A percentile compares a stretch with the other conserved stretches of the same genome.
Evolutionary conservation across 1,284 basidiomycete genomes (phyloP).

Genomic region (Boletellus sp.): DNA sequence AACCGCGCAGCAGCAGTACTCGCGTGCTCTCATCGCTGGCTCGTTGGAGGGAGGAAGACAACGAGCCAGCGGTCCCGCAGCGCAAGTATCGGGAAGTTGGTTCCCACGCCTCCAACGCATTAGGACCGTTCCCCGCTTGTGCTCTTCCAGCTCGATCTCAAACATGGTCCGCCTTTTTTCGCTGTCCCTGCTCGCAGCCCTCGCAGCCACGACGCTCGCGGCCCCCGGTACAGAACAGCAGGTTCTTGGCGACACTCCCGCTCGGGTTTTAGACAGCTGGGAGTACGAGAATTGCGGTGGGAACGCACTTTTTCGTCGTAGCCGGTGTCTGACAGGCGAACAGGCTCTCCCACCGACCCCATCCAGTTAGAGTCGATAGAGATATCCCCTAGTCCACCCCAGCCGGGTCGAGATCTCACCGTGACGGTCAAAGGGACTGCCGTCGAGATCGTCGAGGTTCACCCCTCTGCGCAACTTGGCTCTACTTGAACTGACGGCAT

Average conservation of each 20-base stretch:
- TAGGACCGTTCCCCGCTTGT: constrained; percentile 7
- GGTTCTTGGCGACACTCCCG: constrained; percentile 33
- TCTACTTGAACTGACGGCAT: constrained; percentile 5
- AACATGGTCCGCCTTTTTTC: constrained; percentile 44
- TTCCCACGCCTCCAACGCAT: constrained; percentile 20
- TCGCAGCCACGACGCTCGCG: constrained; percentile 34
- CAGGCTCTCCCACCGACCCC: constrained; percentile 47
- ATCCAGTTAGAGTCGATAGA: constrained; percentile 64
- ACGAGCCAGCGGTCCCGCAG: not conserved
- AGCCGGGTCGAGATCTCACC: constrained; percentile 79
- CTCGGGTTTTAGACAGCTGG: constrained; percentile 47
- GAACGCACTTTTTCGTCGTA: constrained; percentile 1
- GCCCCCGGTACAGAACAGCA: constrained; percentile 39
- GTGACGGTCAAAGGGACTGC: constrained; percentile 71
- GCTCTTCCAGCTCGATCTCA: constrained; percentile 5
- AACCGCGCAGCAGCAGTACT: constrained; percentile 82
- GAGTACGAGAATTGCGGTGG: constrained; percentile 59
- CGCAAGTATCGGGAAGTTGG: constrained; percentile 7
- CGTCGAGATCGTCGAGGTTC: constrained; percentile 61
- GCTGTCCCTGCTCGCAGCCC: constrained; percentile 37
- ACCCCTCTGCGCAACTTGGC: constrained; percentile 13
- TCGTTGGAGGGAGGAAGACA: not conserved
- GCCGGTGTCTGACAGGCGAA: constrained; percentile 8
- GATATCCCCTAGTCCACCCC: constrained; percentile 78
- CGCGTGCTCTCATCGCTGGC: constrained; percentile 55